Conservation (phyloP, 371 early-diverging fungal species). For the Rhizopus delemar region DNA sequence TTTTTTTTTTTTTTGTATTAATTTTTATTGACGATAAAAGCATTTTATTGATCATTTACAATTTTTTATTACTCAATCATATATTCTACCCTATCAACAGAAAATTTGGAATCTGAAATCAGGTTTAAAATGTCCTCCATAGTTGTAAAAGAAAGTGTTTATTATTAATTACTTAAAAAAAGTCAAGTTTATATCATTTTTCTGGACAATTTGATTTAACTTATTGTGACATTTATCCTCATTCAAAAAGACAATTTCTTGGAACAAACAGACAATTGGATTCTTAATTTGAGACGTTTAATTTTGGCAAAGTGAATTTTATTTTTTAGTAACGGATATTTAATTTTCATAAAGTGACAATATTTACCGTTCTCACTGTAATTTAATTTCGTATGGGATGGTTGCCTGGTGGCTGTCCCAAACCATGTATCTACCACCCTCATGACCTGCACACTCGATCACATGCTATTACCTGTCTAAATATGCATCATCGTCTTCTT, state of each 20-base stretch:
- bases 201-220: conserved; percentile 6
- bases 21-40: too few species aligned
- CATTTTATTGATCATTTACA: conserved; percentile 5
- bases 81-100: not conserved
- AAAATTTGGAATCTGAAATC: not conserved
- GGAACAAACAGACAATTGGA: not conserved
- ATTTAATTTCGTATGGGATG: too few species aligned
- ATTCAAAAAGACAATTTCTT: conserved; percentile 6
- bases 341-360: too few species aligned
- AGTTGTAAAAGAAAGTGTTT: not conserved
- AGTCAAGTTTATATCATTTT: conserved; percentile 1
- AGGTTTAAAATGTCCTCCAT: not conserved
- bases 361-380: too few species aligned
- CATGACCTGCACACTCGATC: too few species aligned
- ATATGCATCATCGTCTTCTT: too few species aligned
- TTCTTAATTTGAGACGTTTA: conserved; percentile 3
- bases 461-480: too few species aligned
- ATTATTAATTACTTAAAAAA: conserved; percentile 2
- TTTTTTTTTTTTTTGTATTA: too few species aligned
- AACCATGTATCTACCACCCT: too few species aligned
- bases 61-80: not conserved
- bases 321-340: not conserved
- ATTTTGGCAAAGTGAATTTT: conserved; percentile 6
- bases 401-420: too few species aligned
- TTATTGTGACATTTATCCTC: conserved; percentile 6